These are phyloP conservation scores for Mesembryanthemum crystallinum DNA, from an alignment of 148 eudicot genomes.

Conservation along the genomic window DNA sequence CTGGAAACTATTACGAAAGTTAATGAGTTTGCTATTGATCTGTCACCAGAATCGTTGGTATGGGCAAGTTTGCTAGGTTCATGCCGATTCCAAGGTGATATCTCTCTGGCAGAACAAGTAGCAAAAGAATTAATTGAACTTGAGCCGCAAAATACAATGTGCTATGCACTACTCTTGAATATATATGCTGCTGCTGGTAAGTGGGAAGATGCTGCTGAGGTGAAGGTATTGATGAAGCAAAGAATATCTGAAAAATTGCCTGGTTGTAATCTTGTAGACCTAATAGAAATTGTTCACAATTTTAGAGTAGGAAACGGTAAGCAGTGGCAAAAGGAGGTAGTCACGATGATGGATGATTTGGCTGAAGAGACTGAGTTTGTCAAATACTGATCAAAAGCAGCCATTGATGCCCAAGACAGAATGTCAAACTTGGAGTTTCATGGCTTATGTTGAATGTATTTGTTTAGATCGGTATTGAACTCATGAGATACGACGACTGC, in stretches of 20 bases:
- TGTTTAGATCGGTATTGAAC: neutral
- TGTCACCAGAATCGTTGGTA: constrained; percentile 39
- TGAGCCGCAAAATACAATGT: constrained; percentile 52
- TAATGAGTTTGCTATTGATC: constrained; percentile 25
- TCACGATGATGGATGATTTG: constrained; percentile 28
- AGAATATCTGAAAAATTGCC: constrained; percentile 14
- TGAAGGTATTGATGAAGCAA: constrained; percentile 49
- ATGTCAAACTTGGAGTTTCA: constrained; percentile 13
- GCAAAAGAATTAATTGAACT: constrained; percentile 50
- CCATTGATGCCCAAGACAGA: neutral
- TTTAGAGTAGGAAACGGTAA: constrained; percentile 34
- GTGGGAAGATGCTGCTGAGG: constrained; percentile 62
- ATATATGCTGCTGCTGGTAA: constrained; percentile 59
- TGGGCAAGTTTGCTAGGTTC: constrained; percentile 60
- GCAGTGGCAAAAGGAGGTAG: constrained; percentile 23
- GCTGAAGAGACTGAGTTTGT: constrained; percentile 17
- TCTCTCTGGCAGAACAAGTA: constrained; percentile 50
- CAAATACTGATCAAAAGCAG: neutral
- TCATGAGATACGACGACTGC: neutral
- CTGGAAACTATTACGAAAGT: constrained; percentile 45
- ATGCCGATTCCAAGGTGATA: constrained; percentile 50
- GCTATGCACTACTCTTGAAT: constrained; percentile 56
- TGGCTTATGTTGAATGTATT: neutral
- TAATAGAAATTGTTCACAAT: constrained; percentile 52
- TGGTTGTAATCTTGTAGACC: constrained; percentile 51